A percentile compares a stretch with the other conserved stretches of the same genome.
Conservation (phyloP, 495 filamentous ascomycete species). For the Lophiotrema nucula region DNA sequence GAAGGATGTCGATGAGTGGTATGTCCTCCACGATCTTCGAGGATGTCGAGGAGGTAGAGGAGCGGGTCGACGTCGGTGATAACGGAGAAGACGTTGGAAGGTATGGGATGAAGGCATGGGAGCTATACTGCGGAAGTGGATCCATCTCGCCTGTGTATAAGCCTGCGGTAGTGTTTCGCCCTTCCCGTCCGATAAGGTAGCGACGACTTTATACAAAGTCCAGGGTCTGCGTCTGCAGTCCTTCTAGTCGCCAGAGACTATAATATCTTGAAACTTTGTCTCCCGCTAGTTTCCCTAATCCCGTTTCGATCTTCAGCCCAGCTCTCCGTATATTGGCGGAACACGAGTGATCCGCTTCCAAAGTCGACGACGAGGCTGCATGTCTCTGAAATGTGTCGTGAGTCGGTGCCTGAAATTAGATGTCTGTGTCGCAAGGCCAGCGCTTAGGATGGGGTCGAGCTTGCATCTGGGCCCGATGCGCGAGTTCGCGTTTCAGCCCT, state of each 20-base stretch:
- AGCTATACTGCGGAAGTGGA: constrained; percentile 19
- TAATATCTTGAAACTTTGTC: no score
- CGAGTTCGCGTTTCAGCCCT: no score
- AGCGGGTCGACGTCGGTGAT: background rate
- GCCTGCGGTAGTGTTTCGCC: no score
- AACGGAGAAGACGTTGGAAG: background rate
- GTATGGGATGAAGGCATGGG: constrained; percentile 19
- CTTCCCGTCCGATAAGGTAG: background rate
- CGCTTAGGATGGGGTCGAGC: constrained; percentile 5
- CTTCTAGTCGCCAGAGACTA: no score
- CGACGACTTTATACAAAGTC: no score
- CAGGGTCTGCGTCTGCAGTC: no score
- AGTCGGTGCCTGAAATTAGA: background rate
- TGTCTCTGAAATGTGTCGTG: background rate
- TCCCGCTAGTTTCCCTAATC: no score
- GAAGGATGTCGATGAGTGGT: background rate
- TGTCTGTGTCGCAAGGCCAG: no score
- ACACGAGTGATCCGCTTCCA: background rate
- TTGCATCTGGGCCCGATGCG: constrained; percentile 8
- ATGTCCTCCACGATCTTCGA: background rate
- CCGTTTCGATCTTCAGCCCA: no score
- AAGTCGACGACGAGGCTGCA: constrained; percentile 13
- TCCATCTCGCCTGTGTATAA: constrained; percentile 3
- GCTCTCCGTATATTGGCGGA: no score
- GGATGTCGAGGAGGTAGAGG: background rate